A percentile compares a stretch with the other conserved stretches of the same genome.
phyloP scores from a whole-genome alignment of 495 filamentous ascomycete genomes.

The Lasiosphaeriaceae sp. region DNA sequence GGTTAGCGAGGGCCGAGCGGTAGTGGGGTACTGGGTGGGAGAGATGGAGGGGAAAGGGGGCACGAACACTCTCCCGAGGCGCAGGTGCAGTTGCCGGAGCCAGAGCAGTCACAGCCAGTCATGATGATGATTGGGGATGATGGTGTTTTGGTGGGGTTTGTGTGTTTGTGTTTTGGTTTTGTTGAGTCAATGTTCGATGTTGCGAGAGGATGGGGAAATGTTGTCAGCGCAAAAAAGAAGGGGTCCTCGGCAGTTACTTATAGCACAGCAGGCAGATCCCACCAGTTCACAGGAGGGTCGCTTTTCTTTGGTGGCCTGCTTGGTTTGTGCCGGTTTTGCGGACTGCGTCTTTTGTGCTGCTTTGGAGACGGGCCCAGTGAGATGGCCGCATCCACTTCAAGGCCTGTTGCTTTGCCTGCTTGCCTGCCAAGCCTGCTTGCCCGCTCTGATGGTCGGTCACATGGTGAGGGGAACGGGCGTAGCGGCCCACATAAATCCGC shows the following conservation, averaged over 20 bases:
- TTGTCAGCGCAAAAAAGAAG: neutral
- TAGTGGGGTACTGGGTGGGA: neutral
- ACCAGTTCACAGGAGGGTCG: neutral
- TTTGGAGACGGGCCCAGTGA: neutral
- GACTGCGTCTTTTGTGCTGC: constrained; percentile 15
- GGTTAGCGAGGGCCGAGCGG: neutral
- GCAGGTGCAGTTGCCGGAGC: constrained; percentile 35
- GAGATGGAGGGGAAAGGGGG: neutral
- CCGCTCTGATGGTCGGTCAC: too few relatives aligned
- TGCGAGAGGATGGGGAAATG: neutral
- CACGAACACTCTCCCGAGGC: constrained; percentile 37
- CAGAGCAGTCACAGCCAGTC: constrained; percentile 45
- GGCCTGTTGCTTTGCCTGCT: too few relatives aligned
- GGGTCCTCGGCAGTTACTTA: constrained; percentile 21
- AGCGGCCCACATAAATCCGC: neutral
- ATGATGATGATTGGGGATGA: constrained; percentile 41
- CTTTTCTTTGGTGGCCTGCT: constrained; percentile 22
- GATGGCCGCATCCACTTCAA: too few relatives aligned
- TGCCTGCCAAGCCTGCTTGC: too few relatives aligned
- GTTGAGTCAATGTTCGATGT: constrained; percentile 11
- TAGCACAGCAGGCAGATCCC: too few relatives aligned
- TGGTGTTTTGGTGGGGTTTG: constrained; percentile 17
- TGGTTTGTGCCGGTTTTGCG: constrained; percentile 33
- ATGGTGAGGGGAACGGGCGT: too few relatives aligned
- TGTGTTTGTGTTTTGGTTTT: constrained; percentile 13